Evolutionary conservation across 371 early-diverging fungal genomes (phyloP), one percentile per base, ranked within the genome.

Genomic region (Amoeboradix gromovi): DNA sequence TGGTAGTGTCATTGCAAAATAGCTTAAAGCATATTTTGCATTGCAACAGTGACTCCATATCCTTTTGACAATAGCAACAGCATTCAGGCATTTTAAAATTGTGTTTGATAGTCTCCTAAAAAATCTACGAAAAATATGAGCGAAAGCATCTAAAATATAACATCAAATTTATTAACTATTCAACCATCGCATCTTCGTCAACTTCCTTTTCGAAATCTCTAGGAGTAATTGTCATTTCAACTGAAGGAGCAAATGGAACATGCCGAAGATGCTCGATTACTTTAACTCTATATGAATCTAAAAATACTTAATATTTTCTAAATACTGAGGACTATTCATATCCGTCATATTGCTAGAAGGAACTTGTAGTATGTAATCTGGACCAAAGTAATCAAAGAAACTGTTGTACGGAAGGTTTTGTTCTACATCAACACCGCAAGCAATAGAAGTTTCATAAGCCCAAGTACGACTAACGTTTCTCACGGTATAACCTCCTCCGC

Each of bases 371-470:
- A 83, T 82, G 70, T 86, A 88, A 74, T 91, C 91, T 0, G 92
- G 92, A 1, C 80, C 83, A 74, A 89, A 92, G 70, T 85, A 89
- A 67, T 91, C 91, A 68, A 85, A 89, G 75, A 94, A 95, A 70
- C 94, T 94, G 74, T 93, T 92, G 75, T 82, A 88, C 0, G 98
- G 93, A 71, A 94, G 28, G 16, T 28, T 29, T 5, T 5, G 29
- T n/a, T 82, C 82, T 1, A 91, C 74, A 27, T 85, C 82, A 69
- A 85, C 81, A 32, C 87, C 94, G n/a, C 92, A 83, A 0, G 92
- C 80, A 0, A 93, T 78, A 16, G 90, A 86, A 1, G 99, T 99
- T 74, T 99, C 99, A 74, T 93, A 96, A 1, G 94, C 87, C 96
- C 94, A 95, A 74, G 85, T 87, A 70, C 92, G 79, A 17, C 89